Conservation (phyloP, 192 early-diverging fungal genomes). For the Oehlia diaphana region DNA sequence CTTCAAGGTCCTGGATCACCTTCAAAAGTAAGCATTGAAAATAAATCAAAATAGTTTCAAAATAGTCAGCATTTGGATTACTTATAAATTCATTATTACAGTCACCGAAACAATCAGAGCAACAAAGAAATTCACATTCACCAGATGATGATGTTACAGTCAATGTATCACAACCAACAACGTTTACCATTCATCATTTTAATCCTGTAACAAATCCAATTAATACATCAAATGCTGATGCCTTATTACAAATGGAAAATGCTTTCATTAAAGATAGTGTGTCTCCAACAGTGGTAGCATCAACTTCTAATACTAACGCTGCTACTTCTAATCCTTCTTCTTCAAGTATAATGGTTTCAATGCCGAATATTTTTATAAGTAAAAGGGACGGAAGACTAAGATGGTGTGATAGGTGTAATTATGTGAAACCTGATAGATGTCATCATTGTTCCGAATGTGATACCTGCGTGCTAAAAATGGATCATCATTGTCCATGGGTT, state of each 20-base stretch:
- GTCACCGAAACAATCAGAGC: not conserved
- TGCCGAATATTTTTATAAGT: slow-evolving; percentile 25
- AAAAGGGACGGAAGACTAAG: slow-evolving; percentile 26
- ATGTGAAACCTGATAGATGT: slow-evolving; percentile 53
- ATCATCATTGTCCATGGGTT: slow-evolving; percentile 55
- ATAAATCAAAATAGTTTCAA: not conserved
- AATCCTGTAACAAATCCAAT: slow-evolving; percentile 16
- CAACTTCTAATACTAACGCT: not conserved
- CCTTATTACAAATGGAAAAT: slow-evolving; percentile 16
- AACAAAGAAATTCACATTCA: not conserved
- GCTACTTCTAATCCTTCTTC: not conserved
- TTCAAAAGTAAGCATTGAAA: slow-evolving; percentile 34
- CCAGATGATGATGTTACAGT: not conserved
- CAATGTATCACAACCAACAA: not conserved
- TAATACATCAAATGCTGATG: slow-evolving; percentile 16
- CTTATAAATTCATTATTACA: not conserved
- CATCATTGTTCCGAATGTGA: slow-evolving; percentile 57
- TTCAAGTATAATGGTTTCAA: slow-evolving; percentile 11
- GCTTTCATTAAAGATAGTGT: not conserved
- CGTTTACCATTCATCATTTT: slow-evolving; percentile 2
- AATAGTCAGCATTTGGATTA: not conserved
- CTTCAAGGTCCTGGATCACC: slow-evolving; percentile 45
- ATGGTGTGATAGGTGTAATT: slow-evolving; percentile 43
- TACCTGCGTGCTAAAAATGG: slow-evolving; percentile 55
- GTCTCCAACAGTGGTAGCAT: not conserved